These are phyloP conservation scores for Phytophthora quininea DNA, from an alignment of 352 stramenopile genomes.

Conservation along the genomic window DNA sequence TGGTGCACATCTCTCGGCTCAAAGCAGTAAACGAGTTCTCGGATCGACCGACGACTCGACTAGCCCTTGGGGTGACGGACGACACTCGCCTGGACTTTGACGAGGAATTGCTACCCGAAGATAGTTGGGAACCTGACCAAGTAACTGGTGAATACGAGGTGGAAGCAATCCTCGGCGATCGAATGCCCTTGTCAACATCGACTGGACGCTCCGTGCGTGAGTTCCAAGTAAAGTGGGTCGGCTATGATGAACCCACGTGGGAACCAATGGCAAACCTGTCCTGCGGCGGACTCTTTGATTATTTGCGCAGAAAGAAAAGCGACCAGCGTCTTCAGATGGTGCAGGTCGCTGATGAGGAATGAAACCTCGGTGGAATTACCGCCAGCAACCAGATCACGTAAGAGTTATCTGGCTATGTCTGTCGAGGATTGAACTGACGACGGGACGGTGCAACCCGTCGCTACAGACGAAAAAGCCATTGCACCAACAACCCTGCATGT, in stretches of 20 bases:
- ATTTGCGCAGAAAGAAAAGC: background rate
- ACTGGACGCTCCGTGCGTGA: background rate
- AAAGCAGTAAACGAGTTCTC: background rate
- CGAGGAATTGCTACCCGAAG: conserved; percentile 1
- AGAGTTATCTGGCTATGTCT: no score
- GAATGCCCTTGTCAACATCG: conserved; percentile 2
- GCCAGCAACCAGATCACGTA: no score
- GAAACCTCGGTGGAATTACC: background rate
- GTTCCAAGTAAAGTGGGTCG: conserved; percentile 12
- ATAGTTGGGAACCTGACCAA: conserved; percentile 4
- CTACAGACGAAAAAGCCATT: background rate
- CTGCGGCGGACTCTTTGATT: conserved; percentile 7
- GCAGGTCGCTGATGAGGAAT: conserved; percentile 14
- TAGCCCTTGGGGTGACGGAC: background rate
- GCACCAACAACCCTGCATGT: background rate
- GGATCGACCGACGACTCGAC: background rate
- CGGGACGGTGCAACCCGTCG: background rate
- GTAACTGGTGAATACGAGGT: background rate
- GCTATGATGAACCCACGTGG: conserved; percentile 12
- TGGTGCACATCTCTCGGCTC: conserved; percentile 2
- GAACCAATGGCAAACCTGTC: conserved; percentile 4
- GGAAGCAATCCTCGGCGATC: conserved; percentile 2
- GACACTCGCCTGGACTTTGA: background rate
- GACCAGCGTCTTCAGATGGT: conserved; percentile 5
- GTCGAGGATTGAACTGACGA: no score